Percentiles rank a stretch among this genome's conserved stretches.
Evolutionary conservation across 352 stramenopile genomes (phyloP).

Genomic region (Ophiocytium majus): DNA sequence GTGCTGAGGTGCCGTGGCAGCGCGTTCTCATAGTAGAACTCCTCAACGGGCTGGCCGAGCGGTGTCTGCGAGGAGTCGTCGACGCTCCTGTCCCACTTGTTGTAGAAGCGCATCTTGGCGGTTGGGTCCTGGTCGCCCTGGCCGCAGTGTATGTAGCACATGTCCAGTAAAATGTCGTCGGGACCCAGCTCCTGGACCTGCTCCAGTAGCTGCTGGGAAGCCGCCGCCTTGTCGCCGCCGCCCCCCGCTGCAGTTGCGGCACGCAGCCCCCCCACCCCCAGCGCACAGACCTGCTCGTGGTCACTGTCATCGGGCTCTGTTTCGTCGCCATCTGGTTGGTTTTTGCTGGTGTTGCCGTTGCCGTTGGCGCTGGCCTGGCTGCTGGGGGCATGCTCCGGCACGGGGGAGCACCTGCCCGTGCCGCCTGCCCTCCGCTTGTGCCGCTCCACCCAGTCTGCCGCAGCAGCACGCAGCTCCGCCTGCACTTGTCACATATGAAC

Average conservation of each 20-base stretch:
- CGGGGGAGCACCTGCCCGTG: background rate
- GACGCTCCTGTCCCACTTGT: background rate
- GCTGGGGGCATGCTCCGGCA: background rate
- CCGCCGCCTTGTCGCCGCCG: no score
- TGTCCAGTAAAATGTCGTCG: constrained; percentile 7
- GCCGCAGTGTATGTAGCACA: constrained; percentile 12
- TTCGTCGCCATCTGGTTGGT: background rate
- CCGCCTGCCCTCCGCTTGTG: background rate
- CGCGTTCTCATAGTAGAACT: background rate
- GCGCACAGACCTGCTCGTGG: background rate
- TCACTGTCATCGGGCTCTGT: background rate
- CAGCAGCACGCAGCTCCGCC: background rate
- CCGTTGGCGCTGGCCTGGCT: background rate
- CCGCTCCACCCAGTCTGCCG: background rate
- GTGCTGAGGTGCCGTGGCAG: constrained; percentile 2
- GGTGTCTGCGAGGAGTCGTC: background rate
- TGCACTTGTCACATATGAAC: background rate
- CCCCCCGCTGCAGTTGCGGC: background rate
- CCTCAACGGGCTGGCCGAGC: background rate
- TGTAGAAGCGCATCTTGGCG: constrained; percentile 5
- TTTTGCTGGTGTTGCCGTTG: background rate
- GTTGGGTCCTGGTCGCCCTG: background rate
- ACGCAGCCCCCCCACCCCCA: background rate
- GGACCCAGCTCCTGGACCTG: no score
- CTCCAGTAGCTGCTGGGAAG: no score